These are phyloP conservation scores for Agaricus sinodeliciosus DNA, from an alignment of 768 basidiomycete genomes.

Conservation along the genomic window DNA sequence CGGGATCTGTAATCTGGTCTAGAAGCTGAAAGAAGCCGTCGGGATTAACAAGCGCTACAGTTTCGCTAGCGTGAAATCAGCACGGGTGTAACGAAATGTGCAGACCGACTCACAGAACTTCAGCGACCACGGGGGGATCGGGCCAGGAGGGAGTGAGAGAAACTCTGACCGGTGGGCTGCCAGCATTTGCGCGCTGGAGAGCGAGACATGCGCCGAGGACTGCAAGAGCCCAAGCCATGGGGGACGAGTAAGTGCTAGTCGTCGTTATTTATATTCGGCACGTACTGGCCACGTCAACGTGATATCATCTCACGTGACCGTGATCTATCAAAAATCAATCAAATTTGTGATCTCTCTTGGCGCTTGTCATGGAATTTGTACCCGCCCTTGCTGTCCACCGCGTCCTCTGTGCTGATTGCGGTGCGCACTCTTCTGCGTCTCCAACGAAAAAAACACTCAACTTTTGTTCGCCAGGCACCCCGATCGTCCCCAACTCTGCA, in stretches of 20 bases:
- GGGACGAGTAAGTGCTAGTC: neutral
- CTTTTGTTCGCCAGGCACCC: conserved; percentile 45
- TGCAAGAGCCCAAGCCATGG: conserved; percentile 20
- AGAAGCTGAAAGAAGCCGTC: conserved; percentile 73
- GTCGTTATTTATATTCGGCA: neutral
- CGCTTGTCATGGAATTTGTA: conserved; percentile 63
- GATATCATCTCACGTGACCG: conserved; percentile 1
- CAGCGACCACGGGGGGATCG: conserved; percentile 54
- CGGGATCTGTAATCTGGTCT: conserved; percentile 51
- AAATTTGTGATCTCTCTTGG: neutral
- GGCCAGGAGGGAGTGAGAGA: conserved; percentile 60
- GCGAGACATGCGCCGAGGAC: conserved; percentile 16
- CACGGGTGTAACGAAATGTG: neutral
- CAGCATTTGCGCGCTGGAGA: conserved; percentile 12
- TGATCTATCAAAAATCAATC: neutral
- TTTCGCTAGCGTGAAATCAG: conserved; percentile 51
- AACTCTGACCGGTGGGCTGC: conserved; percentile 50
- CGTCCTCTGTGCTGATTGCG: conserved; percentile 87
- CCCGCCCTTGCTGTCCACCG: conserved; percentile 72
- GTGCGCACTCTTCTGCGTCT: conserved; percentile 28
- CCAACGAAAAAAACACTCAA: neutral
- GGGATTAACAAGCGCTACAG: conserved; percentile 67
- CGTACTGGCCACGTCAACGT: conserved; percentile 16
- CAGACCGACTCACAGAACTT: conserved; percentile 47
- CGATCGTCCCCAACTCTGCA: conserved; percentile 87